Conservation (phyloP, 352 stramenopile species). For the Hyaloperonospora brassicae region DNA sequence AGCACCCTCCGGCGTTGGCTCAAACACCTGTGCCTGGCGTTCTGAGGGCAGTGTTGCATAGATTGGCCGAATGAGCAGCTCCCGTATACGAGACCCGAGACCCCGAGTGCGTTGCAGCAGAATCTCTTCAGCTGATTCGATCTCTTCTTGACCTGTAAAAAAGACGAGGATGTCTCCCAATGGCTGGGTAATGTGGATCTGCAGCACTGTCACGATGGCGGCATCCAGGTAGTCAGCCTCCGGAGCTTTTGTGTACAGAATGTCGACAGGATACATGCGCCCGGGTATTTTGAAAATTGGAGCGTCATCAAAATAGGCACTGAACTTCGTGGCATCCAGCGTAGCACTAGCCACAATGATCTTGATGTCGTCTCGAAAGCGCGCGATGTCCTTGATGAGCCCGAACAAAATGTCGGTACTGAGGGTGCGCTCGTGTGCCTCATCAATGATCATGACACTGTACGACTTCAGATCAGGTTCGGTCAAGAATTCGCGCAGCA, state of each 20-base stretch:
- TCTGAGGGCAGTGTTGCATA: slow-evolving; percentile 97
- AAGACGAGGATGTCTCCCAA: slow-evolving; percentile 98
- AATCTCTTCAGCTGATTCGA: slow-evolving; percentile 96
- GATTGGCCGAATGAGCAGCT: slow-evolving; percentile 98
- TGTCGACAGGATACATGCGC: slow-evolving; percentile 92
- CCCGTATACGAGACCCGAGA: slow-evolving; percentile 95
- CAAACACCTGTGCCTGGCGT: slow-evolving; percentile 99
- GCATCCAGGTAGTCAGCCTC: slow-evolving; percentile 99
- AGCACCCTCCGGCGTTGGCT: slow-evolving; percentile 91
- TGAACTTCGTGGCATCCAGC: slow-evolving; percentile 98
- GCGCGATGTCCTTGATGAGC: slow-evolving; percentile 96
- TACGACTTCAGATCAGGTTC: slow-evolving; percentile 96
- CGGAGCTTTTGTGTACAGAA: slow-evolving; percentile 97
- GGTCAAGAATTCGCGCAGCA: slow-evolving; percentile 97
- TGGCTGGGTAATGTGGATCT: slow-evolving; percentile 98
- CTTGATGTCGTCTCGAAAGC: slow-evolving; percentile 95
- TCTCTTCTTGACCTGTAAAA: slow-evolving; percentile 99
- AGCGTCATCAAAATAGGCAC: slow-evolving; percentile 97
- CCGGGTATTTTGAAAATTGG: slow-evolving; percentile 99
- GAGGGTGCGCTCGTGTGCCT: slow-evolving; percentile 98
- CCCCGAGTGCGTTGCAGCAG: slow-evolving; percentile 87
- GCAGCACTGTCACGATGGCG: slow-evolving; percentile 94
- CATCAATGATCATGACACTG: slow-evolving; percentile 98
- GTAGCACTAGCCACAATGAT: slow-evolving; percentile 96
- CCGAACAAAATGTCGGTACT: slow-evolving; percentile 99